phyloP scores from a whole-genome alignment of 257 asterid species.

The Capsicum rhomboideum region DNA sequence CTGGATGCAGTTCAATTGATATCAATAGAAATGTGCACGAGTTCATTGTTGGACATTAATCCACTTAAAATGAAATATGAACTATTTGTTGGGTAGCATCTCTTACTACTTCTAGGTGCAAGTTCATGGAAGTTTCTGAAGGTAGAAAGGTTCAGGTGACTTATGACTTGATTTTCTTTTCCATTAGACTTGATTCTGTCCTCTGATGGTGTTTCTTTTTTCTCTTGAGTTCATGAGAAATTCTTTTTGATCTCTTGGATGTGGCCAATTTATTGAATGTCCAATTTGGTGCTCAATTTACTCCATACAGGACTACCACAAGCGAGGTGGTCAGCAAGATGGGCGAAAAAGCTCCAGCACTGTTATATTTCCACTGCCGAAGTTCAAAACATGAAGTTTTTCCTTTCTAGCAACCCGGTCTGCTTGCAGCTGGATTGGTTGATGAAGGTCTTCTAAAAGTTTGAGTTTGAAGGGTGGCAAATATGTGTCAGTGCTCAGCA shows the following conservation, averaged over 20 bases:
- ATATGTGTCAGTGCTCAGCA: slow-evolving; percentile 55
- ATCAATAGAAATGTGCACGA: slow-evolving; percentile 4
- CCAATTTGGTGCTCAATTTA: neutral
- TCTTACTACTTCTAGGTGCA: neutral
- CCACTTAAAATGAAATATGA: neutral
- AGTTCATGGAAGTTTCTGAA: neutral
- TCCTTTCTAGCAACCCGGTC: neutral
- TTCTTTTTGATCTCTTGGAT: neutral
- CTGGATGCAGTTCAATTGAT: slow-evolving; percentile 67
- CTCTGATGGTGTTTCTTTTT: neutral
- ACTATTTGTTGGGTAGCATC: neutral
- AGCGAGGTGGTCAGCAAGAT: slow-evolving; percentile 67
- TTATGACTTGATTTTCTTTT: neutral
- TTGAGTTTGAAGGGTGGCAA: slow-evolving; percentile 46
- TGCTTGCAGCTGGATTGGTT: slow-evolving; percentile 57
- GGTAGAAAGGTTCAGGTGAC: neutral
- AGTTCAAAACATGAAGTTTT: slow-evolving; percentile 19
- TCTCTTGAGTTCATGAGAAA: neutral
- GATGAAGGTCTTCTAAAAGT: slow-evolving; percentile 58
- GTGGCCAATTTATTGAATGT: neutral
- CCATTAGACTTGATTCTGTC: neutral
- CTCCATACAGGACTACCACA: neutral
- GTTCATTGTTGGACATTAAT: neutral
- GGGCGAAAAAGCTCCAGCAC: slow-evolving; percentile 54
- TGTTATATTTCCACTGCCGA: slow-evolving; percentile 44